Percentiles rank a stretch among this genome's conserved stretches.
Evolutionary conservation across 2,329 filamentous ascomycete species (phyloP).

Genomic region (Pseudogymnoascus verrucosus): DNA sequence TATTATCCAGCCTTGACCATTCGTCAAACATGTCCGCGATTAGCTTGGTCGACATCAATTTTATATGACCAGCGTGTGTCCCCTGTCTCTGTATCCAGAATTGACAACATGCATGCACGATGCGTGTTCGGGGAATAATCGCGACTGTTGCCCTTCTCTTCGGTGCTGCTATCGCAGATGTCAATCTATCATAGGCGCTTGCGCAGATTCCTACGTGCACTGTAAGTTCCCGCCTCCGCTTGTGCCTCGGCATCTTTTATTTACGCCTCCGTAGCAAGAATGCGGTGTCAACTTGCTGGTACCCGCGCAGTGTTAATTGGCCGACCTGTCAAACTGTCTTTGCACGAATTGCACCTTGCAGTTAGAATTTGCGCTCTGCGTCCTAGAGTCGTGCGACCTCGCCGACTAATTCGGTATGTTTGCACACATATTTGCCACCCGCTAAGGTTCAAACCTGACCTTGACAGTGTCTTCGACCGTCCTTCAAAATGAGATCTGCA

Average conservation of each 20-base stretch:
- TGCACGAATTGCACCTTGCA: conserved; percentile 16
- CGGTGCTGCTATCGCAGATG: too few species aligned
- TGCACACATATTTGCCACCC: not conserved
- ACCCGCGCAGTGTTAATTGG: not conserved
- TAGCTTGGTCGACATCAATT: too few species aligned
- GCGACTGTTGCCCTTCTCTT: too few species aligned
- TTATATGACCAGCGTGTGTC: too few species aligned
- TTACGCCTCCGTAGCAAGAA: not conserved
- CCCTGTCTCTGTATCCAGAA: too few species aligned
- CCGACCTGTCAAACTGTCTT: conserved; percentile 13
- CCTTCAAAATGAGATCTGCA: conserved; percentile 15
- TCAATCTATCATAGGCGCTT: not conserved
- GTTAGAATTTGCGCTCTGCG: conserved; percentile 10
- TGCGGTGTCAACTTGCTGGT: conserved; percentile 6
- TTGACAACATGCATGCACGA: too few species aligned
- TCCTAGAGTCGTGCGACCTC: conserved; percentile 12
- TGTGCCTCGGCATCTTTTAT: not conserved
- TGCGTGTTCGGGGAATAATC: too few species aligned
- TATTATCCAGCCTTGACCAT: too few species aligned
- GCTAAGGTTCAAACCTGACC: not conserved
- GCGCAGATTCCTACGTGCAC: conserved; percentile 5
- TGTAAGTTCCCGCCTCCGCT: not conserved
- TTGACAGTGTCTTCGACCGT: conserved; percentile 10
- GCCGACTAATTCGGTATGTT: conserved; percentile 15
- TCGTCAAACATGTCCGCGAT: too few species aligned